Conservation (phyloP, 257 asterid species). For the Leptodermis oblonga region DNA sequence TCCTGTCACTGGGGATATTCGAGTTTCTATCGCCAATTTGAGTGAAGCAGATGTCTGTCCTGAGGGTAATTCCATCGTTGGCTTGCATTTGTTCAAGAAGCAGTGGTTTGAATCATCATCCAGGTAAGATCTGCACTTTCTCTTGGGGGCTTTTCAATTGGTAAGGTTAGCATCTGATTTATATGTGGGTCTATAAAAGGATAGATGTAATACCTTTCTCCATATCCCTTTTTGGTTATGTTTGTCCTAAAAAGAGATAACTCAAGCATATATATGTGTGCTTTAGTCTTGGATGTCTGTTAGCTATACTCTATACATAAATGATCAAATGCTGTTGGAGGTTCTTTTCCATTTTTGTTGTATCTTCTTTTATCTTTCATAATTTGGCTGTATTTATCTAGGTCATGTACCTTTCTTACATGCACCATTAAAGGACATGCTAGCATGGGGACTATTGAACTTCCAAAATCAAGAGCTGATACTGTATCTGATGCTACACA, state of each 20-base stretch:
- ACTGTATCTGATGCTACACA: constrained; percentile 40
- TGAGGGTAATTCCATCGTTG: constrained; percentile 47
- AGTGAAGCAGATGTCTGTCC: constrained; percentile 32
- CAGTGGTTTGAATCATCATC: constrained; percentile 45
- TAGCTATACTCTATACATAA: not conserved
- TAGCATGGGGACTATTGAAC: constrained; percentile 42
- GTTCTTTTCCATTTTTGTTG: constrained; percentile 1
- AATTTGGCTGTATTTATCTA: constrained; percentile 21
- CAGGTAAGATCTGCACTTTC: constrained; percentile 30
- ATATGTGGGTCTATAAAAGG: not conserved
- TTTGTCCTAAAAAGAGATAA: not conserved
- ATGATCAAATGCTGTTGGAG: not conserved
- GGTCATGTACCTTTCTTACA: constrained; percentile 62
- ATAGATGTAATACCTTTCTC: not conserved
- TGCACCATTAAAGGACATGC: constrained; percentile 69
- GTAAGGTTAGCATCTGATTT: not conserved
- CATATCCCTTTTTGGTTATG: not conserved
- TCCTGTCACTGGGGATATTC: constrained; percentile 63
- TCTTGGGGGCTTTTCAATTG: not conserved
- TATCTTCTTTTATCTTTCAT: not conserved
- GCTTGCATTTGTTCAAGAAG: constrained; percentile 66
- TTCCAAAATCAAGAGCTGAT: constrained; percentile 33
- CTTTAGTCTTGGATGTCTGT: not conserved
- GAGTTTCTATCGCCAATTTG: constrained; percentile 40
- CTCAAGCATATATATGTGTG: not conserved